Conservation (phyloP, 1,284 basidiomycete species). For the Leccinum griseonigrum region DNA sequence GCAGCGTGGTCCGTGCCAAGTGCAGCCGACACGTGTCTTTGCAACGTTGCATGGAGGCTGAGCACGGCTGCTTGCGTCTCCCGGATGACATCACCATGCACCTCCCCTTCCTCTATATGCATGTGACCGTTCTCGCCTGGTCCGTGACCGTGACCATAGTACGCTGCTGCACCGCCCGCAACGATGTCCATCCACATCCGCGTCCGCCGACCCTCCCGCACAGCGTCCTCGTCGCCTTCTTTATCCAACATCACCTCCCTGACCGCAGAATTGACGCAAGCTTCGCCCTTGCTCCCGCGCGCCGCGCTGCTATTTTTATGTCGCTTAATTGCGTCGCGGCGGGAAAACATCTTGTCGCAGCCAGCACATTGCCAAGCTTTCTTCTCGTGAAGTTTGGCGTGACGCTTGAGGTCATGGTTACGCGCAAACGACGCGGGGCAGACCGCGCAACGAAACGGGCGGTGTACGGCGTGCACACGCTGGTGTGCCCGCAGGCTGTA, state of each 20-base stretch:
- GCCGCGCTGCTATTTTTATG: conserved; percentile 58
- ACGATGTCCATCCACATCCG: conserved; percentile 61
- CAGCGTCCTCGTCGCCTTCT: conserved; percentile 48
- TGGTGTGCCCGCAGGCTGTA: conserved; percentile 68
- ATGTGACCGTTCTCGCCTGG: conserved; percentile 15
- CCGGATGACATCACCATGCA: conserved; percentile 47
- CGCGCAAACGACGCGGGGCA: conserved; percentile 74
- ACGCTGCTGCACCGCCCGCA: conserved; percentile 33
- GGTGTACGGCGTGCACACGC: conserved; percentile 56
- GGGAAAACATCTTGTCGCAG: conserved; percentile 69
- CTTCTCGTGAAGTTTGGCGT: conserved; percentile 63
- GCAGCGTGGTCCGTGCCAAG: conserved; percentile 43
- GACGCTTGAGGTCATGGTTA: conserved; percentile 75
- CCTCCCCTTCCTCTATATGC: conserved; percentile 61
- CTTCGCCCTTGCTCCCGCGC: conserved; percentile 45
- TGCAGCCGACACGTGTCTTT: conserved; percentile 54
- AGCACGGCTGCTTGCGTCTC: conserved; percentile 53
- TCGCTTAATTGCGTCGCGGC: conserved; percentile 72
- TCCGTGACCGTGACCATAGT: conserved; percentile 24
- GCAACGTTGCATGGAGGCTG: conserved; percentile 55
- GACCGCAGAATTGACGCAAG: conserved; percentile 54
- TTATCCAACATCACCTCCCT: conserved; percentile 58
- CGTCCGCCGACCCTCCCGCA: conserved; percentile 53
- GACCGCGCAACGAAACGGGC: conserved; percentile 57
- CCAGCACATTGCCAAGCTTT: conserved; percentile 69